Evolutionary conservation across 1,139 yeast genomes (phyloP), one percentile per base, ranked within the genome.

Genomic region (Meyerozyma elateridarum): DNA sequence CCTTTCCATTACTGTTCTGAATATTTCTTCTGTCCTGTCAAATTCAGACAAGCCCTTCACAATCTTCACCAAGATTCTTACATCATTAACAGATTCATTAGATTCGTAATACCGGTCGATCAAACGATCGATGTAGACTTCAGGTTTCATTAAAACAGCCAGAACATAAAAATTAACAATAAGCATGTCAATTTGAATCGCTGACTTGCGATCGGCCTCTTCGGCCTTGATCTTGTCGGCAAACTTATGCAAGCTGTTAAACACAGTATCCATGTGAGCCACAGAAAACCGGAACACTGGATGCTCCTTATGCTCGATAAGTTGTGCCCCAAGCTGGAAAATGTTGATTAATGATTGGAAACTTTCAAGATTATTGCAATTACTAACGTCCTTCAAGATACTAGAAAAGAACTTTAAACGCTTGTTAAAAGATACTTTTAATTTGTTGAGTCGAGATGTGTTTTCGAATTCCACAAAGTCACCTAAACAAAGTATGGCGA

Each of bases 261-360:
- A 60, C 5, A 65, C 64, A 13, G 52, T 49, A 34, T 70, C 76
- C 25, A 70, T 46, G 38, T 62, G 55, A n/a, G 37, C 40, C 25
- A 54, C 36, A 7, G 77, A 55, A 45, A 73, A 78, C 28, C 46
- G 49, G 9, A 66, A 69, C 6, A 76, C 46, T 1, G 75, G 64
- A 45, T 73, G 73, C 7, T 51, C 37, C 7, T 38, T 40, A 8
- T 39, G 30, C 4, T 48, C 34, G 5, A 56, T 52, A 15, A 63
- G 44, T 33, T 63, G 51, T 4, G 74, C 67, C 6, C 74, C 76
- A 34, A 67, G 49, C 29, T 60, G 61, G 36, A 60, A 64, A 5
- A 73, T 52, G 28, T 68, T 62, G 21, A 73, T 59, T 21, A 67
- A 45, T 1, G 66, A 42, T 55, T 75, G 62, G 55, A 64, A 56